Evolutionary conservation across 768 basidiomycete genomes (phyloP), one percentile per base, ranked within the genome.

Genomic region (Boletus tylopilopsis): DNA sequence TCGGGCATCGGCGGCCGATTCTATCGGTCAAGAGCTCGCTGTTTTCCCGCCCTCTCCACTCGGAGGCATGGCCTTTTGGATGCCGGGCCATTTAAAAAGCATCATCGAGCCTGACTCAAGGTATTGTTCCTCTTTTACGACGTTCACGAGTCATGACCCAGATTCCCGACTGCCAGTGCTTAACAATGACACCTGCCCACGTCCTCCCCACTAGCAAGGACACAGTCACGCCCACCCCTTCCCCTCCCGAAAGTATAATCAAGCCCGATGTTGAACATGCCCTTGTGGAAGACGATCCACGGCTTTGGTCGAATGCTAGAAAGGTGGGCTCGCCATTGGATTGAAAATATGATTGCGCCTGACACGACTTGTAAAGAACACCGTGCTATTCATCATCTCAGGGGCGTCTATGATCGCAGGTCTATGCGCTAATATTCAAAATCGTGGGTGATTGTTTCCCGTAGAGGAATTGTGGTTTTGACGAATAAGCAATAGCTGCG

Each of bases 231-330:
- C 25, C 34, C 2, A 19, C 45, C 9, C 21, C 40, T 32, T 52
- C 44, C 1, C 24, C 41, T 22, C 34, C 49, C 8, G 45, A 48
- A 15, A 23, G 22, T 18, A 21, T 35, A 12, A 19, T 35, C 30
- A 53, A 59, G 38, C 52, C 45, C 19, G 73, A 73, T 38, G 72
- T 73, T 18, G 73, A 73, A 45, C 73, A 73, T 46, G 64, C 59
- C 6, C 19, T 50, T 18, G 84, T 87, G 12, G 65, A 71, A 10
- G 75, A 87, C 55, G 85, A 87, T 64, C 85, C 85, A 1, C 75
- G 85, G 33, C 57, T 61, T 47, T 87, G 85, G 85, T 77, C 80
- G 7, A 53, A 63, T 35, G 44, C 74, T 22, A 73, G 77, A 55
- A 87, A 87, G 74, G 85, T 82, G 18, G 16, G 52, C 43, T 24